These are phyloP conservation scores for Penicillium oxalicum DNA, from an alignment of 2,329 filamentous ascomycete genomes.

Conservation along the genomic window DNA sequence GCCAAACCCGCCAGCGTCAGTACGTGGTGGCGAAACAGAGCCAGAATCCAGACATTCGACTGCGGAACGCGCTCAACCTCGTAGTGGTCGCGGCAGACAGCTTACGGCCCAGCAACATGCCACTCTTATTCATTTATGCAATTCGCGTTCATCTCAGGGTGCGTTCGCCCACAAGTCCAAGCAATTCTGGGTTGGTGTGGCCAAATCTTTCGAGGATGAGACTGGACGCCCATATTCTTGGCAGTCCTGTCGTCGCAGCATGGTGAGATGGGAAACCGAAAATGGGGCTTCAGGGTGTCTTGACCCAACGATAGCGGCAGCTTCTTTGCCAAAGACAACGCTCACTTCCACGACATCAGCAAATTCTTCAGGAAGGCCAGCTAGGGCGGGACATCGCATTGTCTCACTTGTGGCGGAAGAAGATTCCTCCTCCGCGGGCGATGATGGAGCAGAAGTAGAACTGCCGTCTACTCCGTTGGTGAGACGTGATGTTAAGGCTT, in stretches of 20 bases:
- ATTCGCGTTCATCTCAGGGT: not conserved
- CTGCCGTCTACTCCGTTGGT: not conserved
- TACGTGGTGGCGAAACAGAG: no score
- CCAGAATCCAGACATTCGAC: no score
- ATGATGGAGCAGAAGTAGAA: not conserved
- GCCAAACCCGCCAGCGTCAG: no score
- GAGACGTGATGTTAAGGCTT: not conserved
- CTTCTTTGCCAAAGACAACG: no score
- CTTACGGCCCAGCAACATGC: not conserved
- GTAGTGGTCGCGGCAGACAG: not conserved
- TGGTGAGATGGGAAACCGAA: constrained; percentile 3
- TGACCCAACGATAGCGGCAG: no score
- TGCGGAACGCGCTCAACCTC: not conserved
- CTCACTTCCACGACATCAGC: no score
- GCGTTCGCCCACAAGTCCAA: constrained; percentile 7
- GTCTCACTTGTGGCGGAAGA: no score
- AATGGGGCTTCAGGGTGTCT: no score
- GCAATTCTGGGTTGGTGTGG: constrained; percentile 20
- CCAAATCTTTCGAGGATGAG: constrained; percentile 8
- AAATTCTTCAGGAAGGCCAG: no score
- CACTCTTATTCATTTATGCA: not conserved
- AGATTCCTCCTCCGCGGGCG: no score
- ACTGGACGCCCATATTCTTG: constrained; percentile 24
- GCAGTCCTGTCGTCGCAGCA: constrained; percentile 25
- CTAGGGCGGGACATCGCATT: no score